phyloP scores from a whole-genome alignment of 1,284 basidiomycete species.

The Ganoderma lingzhi region DNA sequence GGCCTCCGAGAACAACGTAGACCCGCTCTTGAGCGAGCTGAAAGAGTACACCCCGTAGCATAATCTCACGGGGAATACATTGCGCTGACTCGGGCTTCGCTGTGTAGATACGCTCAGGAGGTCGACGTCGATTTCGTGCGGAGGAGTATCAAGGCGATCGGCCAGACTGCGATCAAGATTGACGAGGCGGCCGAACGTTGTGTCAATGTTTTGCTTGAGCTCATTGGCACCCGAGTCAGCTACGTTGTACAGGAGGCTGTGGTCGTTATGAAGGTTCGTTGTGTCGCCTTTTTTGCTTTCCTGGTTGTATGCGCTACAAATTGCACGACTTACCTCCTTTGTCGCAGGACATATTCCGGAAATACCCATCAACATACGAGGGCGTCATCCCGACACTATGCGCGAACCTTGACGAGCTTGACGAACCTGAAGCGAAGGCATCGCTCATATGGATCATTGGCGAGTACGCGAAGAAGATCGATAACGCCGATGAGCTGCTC shows the following conservation, averaged over 20 bases:
- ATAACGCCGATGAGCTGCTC: conserved; percentile 94
- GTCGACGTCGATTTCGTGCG: conserved; percentile 99
- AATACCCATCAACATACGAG: conserved; percentile 98
- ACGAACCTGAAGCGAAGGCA: conserved; percentile 98
- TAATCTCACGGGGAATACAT: neutral
- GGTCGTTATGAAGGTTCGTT: conserved; percentile 92
- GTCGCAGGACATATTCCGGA: conserved; percentile 92
- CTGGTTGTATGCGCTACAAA: neutral
- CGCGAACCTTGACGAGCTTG: conserved; percentile 94
- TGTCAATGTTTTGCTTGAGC: conserved; percentile 90
- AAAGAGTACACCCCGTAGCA: conserved; percentile 75
- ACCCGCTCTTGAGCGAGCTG: conserved; percentile 93
- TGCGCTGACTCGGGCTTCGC: neutral
- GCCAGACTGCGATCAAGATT: conserved; percentile 96
- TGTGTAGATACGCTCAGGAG: conserved; percentile 88
- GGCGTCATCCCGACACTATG: conserved; percentile 96
- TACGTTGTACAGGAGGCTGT: conserved; percentile 99
- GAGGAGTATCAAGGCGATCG: conserved; percentile 94
- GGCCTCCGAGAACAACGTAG: conserved; percentile 91
- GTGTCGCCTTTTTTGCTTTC: neutral
- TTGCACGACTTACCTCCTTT: neutral
- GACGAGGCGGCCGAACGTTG: conserved; percentile 93
- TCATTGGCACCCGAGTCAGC: conserved; percentile 92
- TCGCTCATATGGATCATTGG: conserved; percentile 99
- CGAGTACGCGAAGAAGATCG: conserved; percentile 97